Conservation (phyloP, 208 protist species). For the Crithidia mellificae region DNA sequence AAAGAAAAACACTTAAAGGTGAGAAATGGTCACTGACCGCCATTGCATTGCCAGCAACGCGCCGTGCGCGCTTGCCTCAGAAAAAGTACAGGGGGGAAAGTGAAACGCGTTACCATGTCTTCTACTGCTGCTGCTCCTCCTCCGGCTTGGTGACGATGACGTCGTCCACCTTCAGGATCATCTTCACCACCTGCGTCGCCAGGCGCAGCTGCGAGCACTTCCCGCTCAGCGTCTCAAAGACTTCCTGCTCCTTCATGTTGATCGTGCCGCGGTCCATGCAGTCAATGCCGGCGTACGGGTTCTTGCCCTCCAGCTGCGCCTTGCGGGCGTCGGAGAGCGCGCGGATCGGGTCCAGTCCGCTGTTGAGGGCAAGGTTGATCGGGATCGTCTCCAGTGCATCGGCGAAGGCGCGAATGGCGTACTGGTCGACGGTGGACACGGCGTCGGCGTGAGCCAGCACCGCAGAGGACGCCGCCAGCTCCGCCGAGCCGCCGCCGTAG, state of each 20-base stretch:
- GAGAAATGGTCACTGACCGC: no score
- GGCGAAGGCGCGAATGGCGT: slow-evolving; percentile 99
- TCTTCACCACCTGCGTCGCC: slow-evolving; percentile 99
- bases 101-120: no score
- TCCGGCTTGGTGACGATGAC: slow-evolving; percentile 94
- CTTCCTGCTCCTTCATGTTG: slow-evolving; percentile 98
- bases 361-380: slow-evolving; percentile 99
- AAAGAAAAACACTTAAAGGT: no score
- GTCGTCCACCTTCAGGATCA: slow-evolving; percentile 99
- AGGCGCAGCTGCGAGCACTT: slow-evolving; percentile 99
- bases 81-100: no score
- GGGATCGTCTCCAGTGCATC: slow-evolving; percentile 99
- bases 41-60: no score
- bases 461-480: slow-evolving; percentile 97
- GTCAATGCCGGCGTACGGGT: slow-evolving; percentile 98
- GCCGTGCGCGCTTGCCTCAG: no score
- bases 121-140: slow-evolving; percentile 69
- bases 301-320: slow-evolving; percentile 94
- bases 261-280: slow-evolving; percentile 95
- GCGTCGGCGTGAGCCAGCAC: slow-evolving; percentile 92
- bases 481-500: slow-evolving; percentile 99
- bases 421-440: slow-evolving; percentile 97
- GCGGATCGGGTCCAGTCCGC: slow-evolving; percentile 96
- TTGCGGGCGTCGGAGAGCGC: slow-evolving; percentile 96
- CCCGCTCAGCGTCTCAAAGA: slow-evolving; percentile 99